A percentile compares a stretch with the other conserved stretches of the same genome.
Evolutionary conservation across 495 filamentous ascomycete species (phyloP).

Genomic region (Baudoinia panamericana): DNA sequence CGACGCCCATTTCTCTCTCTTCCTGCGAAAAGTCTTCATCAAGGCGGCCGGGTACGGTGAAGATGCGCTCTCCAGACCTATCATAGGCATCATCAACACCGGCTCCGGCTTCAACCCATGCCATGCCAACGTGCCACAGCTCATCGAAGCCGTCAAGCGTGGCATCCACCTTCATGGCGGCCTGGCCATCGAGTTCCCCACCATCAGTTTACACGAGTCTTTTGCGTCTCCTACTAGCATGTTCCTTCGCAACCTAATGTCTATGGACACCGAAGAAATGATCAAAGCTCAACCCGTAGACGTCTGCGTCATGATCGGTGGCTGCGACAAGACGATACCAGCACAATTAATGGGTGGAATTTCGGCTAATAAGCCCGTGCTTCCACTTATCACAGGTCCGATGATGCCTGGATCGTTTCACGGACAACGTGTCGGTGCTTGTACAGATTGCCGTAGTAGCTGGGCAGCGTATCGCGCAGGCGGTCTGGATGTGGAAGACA

Average conservation of each 20-base stretch:
- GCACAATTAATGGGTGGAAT: conserved; percentile 59
- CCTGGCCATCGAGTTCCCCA: conserved; percentile 52
- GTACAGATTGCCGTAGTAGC: conserved; percentile 54
- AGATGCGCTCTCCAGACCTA: conserved; percentile 50
- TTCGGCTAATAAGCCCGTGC: conserved; percentile 53
- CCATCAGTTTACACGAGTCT: conserved; percentile 50
- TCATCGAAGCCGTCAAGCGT: conserved; percentile 51
- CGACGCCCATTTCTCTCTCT: conserved; percentile 55
- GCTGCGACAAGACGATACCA: conserved; percentile 57
- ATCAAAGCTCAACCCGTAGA: conserved; percentile 51
- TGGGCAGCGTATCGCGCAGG: conserved; percentile 53
- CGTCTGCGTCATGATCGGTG: conserved; percentile 51
- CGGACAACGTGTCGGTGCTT: conserved; percentile 47
- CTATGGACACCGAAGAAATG: conserved; percentile 65
- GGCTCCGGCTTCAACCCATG: conserved; percentile 55
- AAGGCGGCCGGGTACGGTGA: conserved; percentile 56
- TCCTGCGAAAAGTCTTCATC: conserved; percentile 58
- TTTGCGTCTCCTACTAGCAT: conserved; percentile 56
- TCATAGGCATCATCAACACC: conserved; percentile 55
- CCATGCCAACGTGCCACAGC: conserved; percentile 53
- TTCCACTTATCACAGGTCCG: conserved; percentile 50
- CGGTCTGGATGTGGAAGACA: conserved; percentile 51
- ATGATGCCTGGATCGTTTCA: conserved; percentile 54
- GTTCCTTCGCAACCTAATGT: conserved; percentile 56
- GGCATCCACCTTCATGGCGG: conserved; percentile 50